These are phyloP conservation scores for Venturia pyrina DNA, from an alignment of 2,329 filamentous ascomycete species.

Conservation along the genomic window DNA sequence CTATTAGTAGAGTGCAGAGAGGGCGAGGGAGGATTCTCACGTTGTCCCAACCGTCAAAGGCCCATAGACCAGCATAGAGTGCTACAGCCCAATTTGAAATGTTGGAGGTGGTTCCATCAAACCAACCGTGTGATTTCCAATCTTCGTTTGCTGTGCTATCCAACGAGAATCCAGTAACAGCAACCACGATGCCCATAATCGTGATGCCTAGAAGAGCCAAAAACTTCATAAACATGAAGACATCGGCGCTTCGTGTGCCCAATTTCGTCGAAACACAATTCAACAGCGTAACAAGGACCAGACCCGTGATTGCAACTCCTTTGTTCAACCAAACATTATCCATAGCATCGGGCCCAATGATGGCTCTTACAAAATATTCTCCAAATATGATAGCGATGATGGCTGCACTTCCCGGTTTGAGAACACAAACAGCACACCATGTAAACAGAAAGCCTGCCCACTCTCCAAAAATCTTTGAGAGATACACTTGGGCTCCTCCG, in stretches of 20 bases:
- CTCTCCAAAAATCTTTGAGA: slow-evolving; percentile 94
- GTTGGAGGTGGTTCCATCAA: slow-evolving; percentile 71
- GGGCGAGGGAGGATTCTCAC: slow-evolving; percentile 41
- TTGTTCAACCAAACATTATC: slow-evolving; percentile 86
- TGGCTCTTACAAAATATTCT: slow-evolving; percentile 85
- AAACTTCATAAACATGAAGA: slow-evolving; percentile 97
- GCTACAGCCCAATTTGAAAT: slow-evolving; percentile 86
- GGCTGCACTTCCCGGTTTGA: slow-evolving; percentile 87
- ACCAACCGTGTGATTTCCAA: slow-evolving; percentile 86
- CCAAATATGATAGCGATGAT: slow-evolving; percentile 98
- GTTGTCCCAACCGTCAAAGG: slow-evolving; percentile 98
- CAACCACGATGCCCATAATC: slow-evolving; percentile 79
- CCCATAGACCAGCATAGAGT: slow-evolving; percentile 91
- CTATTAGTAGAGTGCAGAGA: neutral
- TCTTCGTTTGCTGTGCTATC: slow-evolving; percentile 66
- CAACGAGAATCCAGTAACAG: slow-evolving; percentile 70
- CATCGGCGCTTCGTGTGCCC: slow-evolving; percentile 76
- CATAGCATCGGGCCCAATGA: slow-evolving; percentile 77
- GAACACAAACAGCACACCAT: slow-evolving; percentile 87
- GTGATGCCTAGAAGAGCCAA: slow-evolving; percentile 79
- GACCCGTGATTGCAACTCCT: slow-evolving; percentile 65
- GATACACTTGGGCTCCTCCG: slow-evolving; percentile 85
- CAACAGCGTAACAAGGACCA: slow-evolving; percentile 67
- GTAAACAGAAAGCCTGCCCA: slow-evolving; percentile 88
- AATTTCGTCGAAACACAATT: slow-evolving; percentile 88